Base-by-base conservation (phyloP, 2,329 filamentous ascomycete genomes). In the Exophiala dermatitidis region DNA sequence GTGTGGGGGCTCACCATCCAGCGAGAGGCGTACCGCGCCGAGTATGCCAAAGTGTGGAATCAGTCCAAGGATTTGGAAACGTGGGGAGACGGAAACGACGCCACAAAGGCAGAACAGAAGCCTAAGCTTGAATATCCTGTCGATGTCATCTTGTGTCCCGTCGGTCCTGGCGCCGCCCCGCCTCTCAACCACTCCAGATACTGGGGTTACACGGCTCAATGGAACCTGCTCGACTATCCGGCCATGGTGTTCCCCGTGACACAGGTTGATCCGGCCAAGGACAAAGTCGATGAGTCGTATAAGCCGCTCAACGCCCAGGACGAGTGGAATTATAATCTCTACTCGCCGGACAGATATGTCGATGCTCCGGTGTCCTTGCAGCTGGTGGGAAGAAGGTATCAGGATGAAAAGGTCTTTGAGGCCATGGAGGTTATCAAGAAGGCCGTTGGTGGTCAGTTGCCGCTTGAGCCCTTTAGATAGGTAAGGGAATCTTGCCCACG, bases 181-280 rank as follows among this genome's bases (percentile, higher is more conserved):
- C 67, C 77, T 56, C 72, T 81, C 57, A 65, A 80, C 58, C 67
- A 72, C 55, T 62, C 84, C 65, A 72, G 67, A 38, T 79, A 79
- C 58, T 41, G 40, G 58, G 58, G 54, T 8, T 62, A 62, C 43
- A 59, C 61, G 1, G 45, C 41, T 2, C 28, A 81, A 58, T 86
- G 82, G 80, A 88, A 87, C 63, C 61, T 85, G 41, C 74, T 87
- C 1, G 83, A 87, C 65, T 85, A 85, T 64, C 80, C 83, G 0
- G 76, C 74, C 5, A 66, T 78, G 1, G 74, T 81, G 0, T 85
- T 87, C 63, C 84, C 84, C 0, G 79, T 78, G 2, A 71, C 68
- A 1, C 64, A 69, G 34, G 72, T 74, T 1, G 70, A 77, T 47
- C 69, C 70, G 1, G 60, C 59, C 0, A 59, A 67, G 4, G 77